phyloP scores from a whole-genome alignment of 1,284 basidiomycete genomes.

The Pterulicium gracile region DNA sequence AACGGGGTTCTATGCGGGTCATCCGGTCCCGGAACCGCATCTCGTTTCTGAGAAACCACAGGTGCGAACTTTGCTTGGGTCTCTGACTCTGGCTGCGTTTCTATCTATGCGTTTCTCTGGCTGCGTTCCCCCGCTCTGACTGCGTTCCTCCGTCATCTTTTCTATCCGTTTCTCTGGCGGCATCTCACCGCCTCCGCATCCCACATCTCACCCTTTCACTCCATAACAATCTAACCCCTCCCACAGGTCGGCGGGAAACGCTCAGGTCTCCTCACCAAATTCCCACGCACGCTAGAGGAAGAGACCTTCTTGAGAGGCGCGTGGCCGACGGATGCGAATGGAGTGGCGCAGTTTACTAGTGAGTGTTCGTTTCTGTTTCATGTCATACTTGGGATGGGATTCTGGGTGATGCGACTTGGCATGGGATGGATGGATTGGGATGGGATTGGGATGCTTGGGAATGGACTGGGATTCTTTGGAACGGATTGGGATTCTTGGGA shows the following conservation, averaged over 20 bases:
- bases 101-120: not conserved
- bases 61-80: no score
- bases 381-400: not conserved
- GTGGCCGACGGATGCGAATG: slow-evolving; percentile 54
- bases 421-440: no score
- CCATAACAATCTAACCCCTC: not conserved
- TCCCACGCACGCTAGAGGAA: slow-evolving; percentile 26
- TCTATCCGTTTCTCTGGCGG: not conserved
- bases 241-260: slow-evolving; percentile 30
- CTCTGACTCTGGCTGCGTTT: no score
- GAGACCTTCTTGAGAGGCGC: slow-evolving; percentile 56
- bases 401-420: no score
- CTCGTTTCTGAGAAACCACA: slow-evolving; percentile 27
- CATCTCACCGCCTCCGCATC: no score
- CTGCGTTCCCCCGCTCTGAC: not conserved
- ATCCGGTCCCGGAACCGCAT: slow-evolving; percentile 29
- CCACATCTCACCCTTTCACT: no score
- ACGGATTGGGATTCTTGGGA: no score
- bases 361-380: slow-evolving; percentile 9
- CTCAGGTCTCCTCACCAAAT: slow-evolving; percentile 27
- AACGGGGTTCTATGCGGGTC: slow-evolving; percentile 41
- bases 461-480: no score
- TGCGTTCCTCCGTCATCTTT: not conserved
- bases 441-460: no score
- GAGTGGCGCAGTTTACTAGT: slow-evolving; percentile 55